Base-by-base conservation (phyloP, 2,329 filamentous ascomycete genomes). In the Ascochyta rabiei region DNA sequence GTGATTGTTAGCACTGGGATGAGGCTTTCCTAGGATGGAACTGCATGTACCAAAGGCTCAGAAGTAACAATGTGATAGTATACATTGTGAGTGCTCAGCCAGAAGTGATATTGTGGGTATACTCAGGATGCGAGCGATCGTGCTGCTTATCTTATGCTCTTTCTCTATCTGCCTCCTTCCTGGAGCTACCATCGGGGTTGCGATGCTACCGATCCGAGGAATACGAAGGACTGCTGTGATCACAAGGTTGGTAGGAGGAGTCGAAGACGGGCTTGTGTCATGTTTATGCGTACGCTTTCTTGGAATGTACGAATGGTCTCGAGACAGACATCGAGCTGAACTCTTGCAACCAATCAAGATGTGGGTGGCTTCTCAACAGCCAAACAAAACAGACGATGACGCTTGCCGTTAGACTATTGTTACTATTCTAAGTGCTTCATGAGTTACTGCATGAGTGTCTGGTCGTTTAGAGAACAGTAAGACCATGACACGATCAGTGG, bases 321-420 rank as follows among this genome's bases (percentile, higher is more conserved):
- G 15, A 53, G 15, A 31, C 34, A 26, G 15, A 35, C 21, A 18
- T 54, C 5, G 51, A 35, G 51, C 45, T 49, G 40, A 44, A 33
- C 23, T 18, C 12, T 19, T 6, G 7, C 31, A 26, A 34, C 45
- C 40, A 54, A 54, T 48, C 45, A 21, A 34, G 31, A 34, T n/a
- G 3, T 3, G 13, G n/a, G 45, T 49, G 51, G 51, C 51, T 54
- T 44, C 33, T 21, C 10, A 24, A 35, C 16, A n/a, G 18, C 45
- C 51, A 48, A 37, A 45, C 39, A 53, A 48, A 37, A 45, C 39
- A 53, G 31, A 43, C 24, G 38, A 30, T 43, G 39, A 33, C 18
- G 26, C 26, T 48, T 48, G 18, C 28, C 4, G 2, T 12, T 12
- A 39, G 18, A 28, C 38, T 48, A 53, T 53, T 43, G 44, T 26